These are phyloP conservation scores for Protomyces inouyei DNA, from an alignment of 1,139 yeast genomes.

Conservation along the genomic window DNA sequence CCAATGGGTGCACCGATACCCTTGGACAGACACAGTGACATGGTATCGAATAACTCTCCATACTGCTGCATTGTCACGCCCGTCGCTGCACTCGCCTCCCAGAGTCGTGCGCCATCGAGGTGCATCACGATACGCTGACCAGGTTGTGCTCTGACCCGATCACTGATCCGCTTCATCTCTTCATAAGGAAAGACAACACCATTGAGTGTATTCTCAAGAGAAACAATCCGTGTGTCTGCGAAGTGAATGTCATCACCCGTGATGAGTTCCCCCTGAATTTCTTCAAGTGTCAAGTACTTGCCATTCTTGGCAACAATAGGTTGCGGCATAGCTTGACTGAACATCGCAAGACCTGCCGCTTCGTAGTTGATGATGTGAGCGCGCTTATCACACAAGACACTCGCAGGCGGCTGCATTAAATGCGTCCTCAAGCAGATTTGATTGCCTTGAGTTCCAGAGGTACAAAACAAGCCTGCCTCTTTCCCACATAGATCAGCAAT, in stretches of 20 bases:
- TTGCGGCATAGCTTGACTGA: slow-evolving; percentile 88
- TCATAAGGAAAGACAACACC: slow-evolving; percentile 79
- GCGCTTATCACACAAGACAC: slow-evolving; percentile 75
- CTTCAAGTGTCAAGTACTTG: slow-evolving; percentile 70
- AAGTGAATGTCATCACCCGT: slow-evolving; percentile 80
- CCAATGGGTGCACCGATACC: slow-evolving; percentile 95
- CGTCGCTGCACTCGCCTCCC: slow-evolving; percentile 81
- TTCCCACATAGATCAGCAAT: slow-evolving; percentile 72
- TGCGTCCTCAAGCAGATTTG: slow-evolving; percentile 80
- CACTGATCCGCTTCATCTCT: slow-evolving; percentile 67
- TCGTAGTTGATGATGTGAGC: slow-evolving; percentile 80
- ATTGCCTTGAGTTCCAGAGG: slow-evolving; percentile 85
- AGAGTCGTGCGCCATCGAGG: slow-evolving; percentile 91
- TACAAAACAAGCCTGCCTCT: slow-evolving; percentile 77
- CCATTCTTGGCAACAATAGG: slow-evolving; percentile 75
- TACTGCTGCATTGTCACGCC: slow-evolving; percentile 66
- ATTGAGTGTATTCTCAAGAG: slow-evolving; percentile 82
- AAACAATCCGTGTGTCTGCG: slow-evolving; percentile 81
- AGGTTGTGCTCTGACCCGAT: slow-evolving; percentile 55
- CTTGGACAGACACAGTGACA: slow-evolving; percentile 83
- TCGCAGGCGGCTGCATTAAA: slow-evolving; percentile 77
- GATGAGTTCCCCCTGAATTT: slow-evolving; percentile 58
- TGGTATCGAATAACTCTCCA: slow-evolving; percentile 77
- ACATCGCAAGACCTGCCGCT: slow-evolving; percentile 85
- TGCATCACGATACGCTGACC: slow-evolving; percentile 60